Conservation (phyloP, 495 filamentous ascomycete species). For the Talaromyces proteolyticus region DNA sequence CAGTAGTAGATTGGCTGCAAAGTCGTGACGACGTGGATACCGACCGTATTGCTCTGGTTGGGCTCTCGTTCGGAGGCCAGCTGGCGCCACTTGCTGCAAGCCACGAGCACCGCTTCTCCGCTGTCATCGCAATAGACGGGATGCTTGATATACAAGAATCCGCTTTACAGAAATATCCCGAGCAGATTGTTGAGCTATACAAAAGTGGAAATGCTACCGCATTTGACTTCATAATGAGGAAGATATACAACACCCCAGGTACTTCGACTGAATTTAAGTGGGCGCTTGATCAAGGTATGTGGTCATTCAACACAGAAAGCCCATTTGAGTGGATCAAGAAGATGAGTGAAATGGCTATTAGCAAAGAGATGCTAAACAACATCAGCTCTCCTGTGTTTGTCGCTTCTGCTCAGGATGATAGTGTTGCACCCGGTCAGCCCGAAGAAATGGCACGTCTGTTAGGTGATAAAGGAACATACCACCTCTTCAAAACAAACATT, state of each 20-base stretch:
- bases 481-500: slow-evolving; percentile 16
- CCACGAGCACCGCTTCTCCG: slow-evolving; percentile 35
- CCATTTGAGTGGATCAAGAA: slow-evolving; percentile 19
- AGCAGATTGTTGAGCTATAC: background rate
- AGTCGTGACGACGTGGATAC: slow-evolving; percentile 18
- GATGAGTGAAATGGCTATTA: slow-evolving; percentile 16
- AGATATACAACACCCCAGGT: background rate
- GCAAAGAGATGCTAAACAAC: slow-evolving; percentile 15
- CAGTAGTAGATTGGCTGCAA: slow-evolving; percentile 34
- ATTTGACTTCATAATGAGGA: background rate
- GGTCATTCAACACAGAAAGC: slow-evolving; percentile 28
- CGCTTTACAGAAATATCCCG: background rate
- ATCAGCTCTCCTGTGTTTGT: slow-evolving; percentile 28
- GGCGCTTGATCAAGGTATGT: slow-evolving; percentile 33
- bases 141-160: slow-evolving; percentile 16
- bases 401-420: slow-evolving; percentile 25
- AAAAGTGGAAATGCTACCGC: background rate
- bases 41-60: slow-evolving; percentile 21
- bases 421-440: slow-evolving; percentile 25
- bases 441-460: slow-evolving; percentile 20
- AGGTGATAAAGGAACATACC: slow-evolving; percentile 20
- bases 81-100: slow-evolving; percentile 31
- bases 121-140: slow-evolving; percentile 32
- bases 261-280: slow-evolving; percentile 15
- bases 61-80: slow-evolving; percentile 34